A percentile compares a stretch with the other conserved stretches of the same genome.
Evolutionary conservation across 441 rosid genomes (phyloP).

Genomic region (Isatis lusitanica): DNA sequence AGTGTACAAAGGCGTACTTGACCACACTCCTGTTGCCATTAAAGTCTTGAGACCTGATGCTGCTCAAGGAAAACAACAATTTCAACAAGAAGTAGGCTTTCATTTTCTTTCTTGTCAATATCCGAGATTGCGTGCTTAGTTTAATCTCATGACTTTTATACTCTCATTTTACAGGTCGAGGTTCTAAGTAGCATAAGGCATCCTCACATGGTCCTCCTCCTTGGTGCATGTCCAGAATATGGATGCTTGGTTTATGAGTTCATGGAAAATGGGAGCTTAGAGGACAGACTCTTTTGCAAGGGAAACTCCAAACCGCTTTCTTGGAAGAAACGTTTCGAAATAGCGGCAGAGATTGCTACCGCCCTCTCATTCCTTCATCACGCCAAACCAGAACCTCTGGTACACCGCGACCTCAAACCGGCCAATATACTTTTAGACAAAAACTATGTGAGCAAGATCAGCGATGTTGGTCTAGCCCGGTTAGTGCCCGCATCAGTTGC

Average conservation of each 20-base stretch:
- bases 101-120: background rate
- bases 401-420: slow-evolving; percentile 79
- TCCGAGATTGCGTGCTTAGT: background rate
- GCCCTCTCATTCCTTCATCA: slow-evolving; percentile 74
- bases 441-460: slow-evolving; percentile 68
- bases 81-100: slow-evolving; percentile 69
- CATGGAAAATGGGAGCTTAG: slow-evolving; percentile 70
- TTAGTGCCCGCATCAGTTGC: slow-evolving; percentile 70
- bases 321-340: slow-evolving; percentile 57
- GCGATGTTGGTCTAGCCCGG: slow-evolving; percentile 78
- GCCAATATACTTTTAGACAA: slow-evolving; percentile 74
- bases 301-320: slow-evolving; percentile 56
- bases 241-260: slow-evolving; percentile 74
- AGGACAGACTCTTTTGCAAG: slow-evolving; percentile 55
- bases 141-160: background rate
- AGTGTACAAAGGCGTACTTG: slow-evolving; percentile 67
- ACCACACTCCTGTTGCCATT: slow-evolving; percentile 77
- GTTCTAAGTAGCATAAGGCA: slow-evolving; percentile 67
- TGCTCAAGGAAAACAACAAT: slow-evolving; percentile 73
- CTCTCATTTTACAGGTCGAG: slow-evolving; percentile 48
- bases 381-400: slow-evolving; percentile 78
- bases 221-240: slow-evolving; percentile 78
- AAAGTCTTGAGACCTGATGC: slow-evolving; percentile 82
- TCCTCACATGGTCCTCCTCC: slow-evolving; percentile 75
- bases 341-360: slow-evolving; percentile 66